Evolutionary conservation across 108 stramenopile genomes (phyloP), one percentile per base, ranked within the genome.

Genomic region (Nannochloropsis salina): DNA sequence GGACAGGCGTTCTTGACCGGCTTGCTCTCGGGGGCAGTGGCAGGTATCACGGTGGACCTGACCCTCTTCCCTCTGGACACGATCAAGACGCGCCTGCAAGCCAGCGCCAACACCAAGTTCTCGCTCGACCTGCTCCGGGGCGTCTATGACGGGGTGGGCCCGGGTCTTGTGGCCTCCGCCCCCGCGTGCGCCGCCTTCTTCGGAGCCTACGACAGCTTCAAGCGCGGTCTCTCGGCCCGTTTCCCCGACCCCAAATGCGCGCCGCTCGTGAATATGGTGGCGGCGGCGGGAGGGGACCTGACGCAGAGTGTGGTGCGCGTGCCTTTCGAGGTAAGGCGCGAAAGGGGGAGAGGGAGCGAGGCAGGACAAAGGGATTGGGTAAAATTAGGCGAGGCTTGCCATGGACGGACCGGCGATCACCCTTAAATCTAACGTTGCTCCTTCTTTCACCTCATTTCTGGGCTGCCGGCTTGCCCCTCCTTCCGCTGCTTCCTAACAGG

Each of bases 281-380:
- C 98, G 6, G 99, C 99, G 8, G 92, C 92, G 3, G 87, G 94
- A 18, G 99, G 96, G 11, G 99, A 99, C 86, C 86, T 95, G 8
- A 93, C 93, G 44, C 98, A 97, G 12, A 97, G 97, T 89, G 88
- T 98, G 51, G 95, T 99, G 1, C 94, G 99, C 1, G 98, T 98
- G 12, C 99, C 99, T 9, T 96, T 97, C 47, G 89, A 89, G 89
- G 61, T 74, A 4, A n/a, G 61, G 4, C 6, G 2, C 5, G 61
- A 74, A 74, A 2, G 61, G 61, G 61, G n/a, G n/a, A n/a, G 61
- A 74, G n/a, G 4, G 61, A 74, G 61, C 20, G 61, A 74, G 61
- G 61, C 20, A 74, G 61, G 61, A 31, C 31, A 31, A n/a, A 74
- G 61, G 61, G 61, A 0, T 15, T 15, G 61, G 4, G 61, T 0